Evolutionary conservation across 202 grass and related monocot species (phyloP), one percentile per base, ranked within the genome.

Genomic region (Zoysia matrella): DNA sequence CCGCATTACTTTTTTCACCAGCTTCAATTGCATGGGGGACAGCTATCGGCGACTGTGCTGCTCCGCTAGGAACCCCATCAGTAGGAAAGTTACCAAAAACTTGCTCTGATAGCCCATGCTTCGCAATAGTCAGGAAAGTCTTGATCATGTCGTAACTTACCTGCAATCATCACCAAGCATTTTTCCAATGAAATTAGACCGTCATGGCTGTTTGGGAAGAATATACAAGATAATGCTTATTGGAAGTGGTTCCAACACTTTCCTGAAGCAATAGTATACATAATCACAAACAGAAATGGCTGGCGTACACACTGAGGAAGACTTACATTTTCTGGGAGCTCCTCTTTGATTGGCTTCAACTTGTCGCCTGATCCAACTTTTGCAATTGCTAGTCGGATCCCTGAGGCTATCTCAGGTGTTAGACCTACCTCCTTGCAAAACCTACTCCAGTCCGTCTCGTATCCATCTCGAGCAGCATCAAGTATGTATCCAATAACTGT

Each of bases 281-380:
- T 55, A 75, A 69, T 55, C 55, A 12, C 10, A 43, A 79, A 84
- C 42, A 44, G 14, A 70, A 67, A 79, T 73, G 3, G 7, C 3
- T 71, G 1, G 18, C 30, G 16, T 12, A 86, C 54, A 8, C 18
- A 76, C 7, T 54, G 52, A 7, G 47, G 58, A 52, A 85, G 40
- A 56, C 30, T 89, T 72, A 98, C 92, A 78, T 86, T 91, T 79
- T 95, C 95, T 75, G 90, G 86, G 66, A 98, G 69, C 82, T 93
- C 90, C 0, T 98, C 95, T 86, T 98, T 98, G 57, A 95, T 91
- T 63, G 89, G 95, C 80, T 90, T 98, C 76, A 98, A 6, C 73
- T 72, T 83, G 2, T 95, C 92, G 15, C 52, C 60, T 70, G 91
- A 88, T 84, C 92, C 95, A 80, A 93, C 77, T 78, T 95, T 98